phyloP scores from a whole-genome alignment of 106 monocot species.

The Xerophyta viscosa region DNA sequence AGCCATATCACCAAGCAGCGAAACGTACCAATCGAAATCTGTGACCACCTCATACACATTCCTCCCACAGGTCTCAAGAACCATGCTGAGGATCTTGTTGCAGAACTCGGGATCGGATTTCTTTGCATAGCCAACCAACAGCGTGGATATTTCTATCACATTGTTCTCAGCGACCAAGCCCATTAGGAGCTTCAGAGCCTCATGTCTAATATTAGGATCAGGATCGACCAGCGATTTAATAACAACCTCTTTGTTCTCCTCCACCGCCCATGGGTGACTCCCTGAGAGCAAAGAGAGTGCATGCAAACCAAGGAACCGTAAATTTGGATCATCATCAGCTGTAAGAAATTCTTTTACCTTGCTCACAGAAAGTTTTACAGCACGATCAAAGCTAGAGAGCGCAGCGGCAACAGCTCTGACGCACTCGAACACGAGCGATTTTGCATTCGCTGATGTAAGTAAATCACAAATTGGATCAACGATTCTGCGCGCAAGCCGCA shows the following conservation, averaged over 20 bases:
- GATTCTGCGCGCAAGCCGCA: constrained; percentile 40
- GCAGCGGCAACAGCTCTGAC: constrained; percentile 40
- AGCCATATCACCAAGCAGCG: constrained; percentile 63
- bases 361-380: constrained; percentile 49
- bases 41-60: constrained; percentile 65
- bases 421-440: constrained; percentile 79
- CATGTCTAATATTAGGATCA: constrained; percentile 59
- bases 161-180: constrained; percentile 53
- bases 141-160: constrained; percentile 40
- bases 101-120: constrained; percentile 71
- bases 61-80: constrained; percentile 48
- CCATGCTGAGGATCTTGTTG: constrained; percentile 58
- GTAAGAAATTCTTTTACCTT: constrained; percentile 56
- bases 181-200: constrained; percentile 66
- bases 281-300: constrained; percentile 51
- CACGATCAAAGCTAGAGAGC: constrained; percentile 35
- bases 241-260: constrained; percentile 47
- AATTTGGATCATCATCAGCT: constrained; percentile 70
- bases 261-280: constrained; percentile 47
- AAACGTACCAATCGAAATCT: constrained; percentile 96
- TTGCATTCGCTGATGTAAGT: constrained; percentile 44
- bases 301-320: constrained; percentile 65
- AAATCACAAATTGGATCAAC: constrained; percentile 66
- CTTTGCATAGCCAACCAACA: constrained; percentile 46
- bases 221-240: constrained; percentile 45